Conservation (phyloP, 768 basidiomycete genomes). For the Lentinula lateritia region DNA sequence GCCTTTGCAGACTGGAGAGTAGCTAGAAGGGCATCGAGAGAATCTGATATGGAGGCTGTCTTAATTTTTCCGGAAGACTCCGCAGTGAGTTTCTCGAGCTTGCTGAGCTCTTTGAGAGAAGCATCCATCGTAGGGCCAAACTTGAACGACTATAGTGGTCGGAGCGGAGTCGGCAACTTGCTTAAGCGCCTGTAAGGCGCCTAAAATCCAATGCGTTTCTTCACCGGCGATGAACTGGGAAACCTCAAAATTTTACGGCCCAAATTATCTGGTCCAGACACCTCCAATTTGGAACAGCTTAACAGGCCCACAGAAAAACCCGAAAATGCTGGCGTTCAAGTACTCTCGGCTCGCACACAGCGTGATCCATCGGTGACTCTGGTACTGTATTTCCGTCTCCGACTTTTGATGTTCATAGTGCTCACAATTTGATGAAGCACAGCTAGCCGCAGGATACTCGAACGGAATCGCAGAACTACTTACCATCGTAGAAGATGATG, state of each 20-base stretch:
- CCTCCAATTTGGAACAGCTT: slow-evolving; percentile 25
- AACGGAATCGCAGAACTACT: slow-evolving; percentile 50
- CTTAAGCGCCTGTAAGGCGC: neutral
- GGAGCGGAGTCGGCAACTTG: neutral
- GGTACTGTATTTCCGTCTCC: slow-evolving; percentile 26
- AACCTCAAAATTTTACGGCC: slow-evolving; percentile 60
- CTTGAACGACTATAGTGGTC: no score
- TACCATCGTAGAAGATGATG: slow-evolving; percentile 34
- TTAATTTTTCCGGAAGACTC: slow-evolving; percentile 42
- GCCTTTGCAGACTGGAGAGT: slow-evolving; percentile 54
- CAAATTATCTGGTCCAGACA: slow-evolving; percentile 20
- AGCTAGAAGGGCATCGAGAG: slow-evolving; percentile 60
- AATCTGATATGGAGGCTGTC: slow-evolving; percentile 45
- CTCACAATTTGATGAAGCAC: slow-evolving; percentile 28
- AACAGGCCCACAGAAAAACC: slow-evolving; percentile 17
- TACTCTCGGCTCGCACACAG: neutral
- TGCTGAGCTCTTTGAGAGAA: slow-evolving; percentile 72
- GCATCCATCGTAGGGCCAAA: slow-evolving; percentile 51
- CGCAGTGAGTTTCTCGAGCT: slow-evolving; percentile 61
- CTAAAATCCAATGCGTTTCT: slow-evolving; percentile 35
- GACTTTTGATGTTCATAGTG: neutral
- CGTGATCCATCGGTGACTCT: slow-evolving; percentile 22
- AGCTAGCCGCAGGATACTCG: slow-evolving; percentile 64
- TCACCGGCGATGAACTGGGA: slow-evolving; percentile 76
- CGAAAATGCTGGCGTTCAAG: neutral